Percentiles rank a stretch among this genome's conserved stretches.
These are phyloP conservation scores for Pyricularia sp. DNA, from an alignment of 2,329 filamentous ascomycete genomes.

Conservation along the genomic window DNA sequence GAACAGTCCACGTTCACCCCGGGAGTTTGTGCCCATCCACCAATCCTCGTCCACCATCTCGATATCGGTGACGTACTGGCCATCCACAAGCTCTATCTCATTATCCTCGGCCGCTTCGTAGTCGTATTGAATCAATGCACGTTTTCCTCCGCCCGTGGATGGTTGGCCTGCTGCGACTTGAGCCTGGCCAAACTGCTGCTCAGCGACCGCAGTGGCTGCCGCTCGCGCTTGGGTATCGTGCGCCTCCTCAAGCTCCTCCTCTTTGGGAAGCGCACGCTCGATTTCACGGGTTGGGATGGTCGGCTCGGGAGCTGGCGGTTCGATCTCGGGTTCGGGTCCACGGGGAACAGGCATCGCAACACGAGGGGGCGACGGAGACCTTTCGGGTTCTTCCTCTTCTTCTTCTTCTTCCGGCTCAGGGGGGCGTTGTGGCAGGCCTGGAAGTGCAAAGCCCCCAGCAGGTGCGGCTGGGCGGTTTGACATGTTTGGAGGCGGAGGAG, in stretches of 20 bases:
- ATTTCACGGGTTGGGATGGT: constrained; percentile 37
- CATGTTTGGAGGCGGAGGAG: constrained; percentile 51
- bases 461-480: constrained; percentile 60
- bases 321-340: constrained; percentile 37
- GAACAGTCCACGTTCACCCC: constrained; percentile 80
- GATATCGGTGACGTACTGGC: constrained; percentile 79
- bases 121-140: constrained; percentile 78
- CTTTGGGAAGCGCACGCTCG: constrained; percentile 45
- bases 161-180: constrained; percentile 20
- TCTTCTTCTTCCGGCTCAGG: constrained; percentile 44
- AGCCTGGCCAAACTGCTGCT: constrained; percentile 27
- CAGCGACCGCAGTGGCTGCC: constrained; percentile 41
- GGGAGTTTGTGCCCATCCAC: constrained; percentile 90
- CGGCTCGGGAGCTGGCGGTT: constrained; percentile 41
- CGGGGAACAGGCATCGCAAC: constrained; percentile 76
- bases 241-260: constrained; percentile 53
- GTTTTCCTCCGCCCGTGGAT: constrained; percentile 36
- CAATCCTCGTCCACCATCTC: constrained; percentile 97
- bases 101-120: constrained; percentile 98
- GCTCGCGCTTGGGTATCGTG: constrained; percentile 45
- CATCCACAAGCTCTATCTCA: constrained; percentile 81
- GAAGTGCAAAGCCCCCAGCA: constrained; percentile 63
- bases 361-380: constrained; percentile 62
- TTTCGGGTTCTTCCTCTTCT: constrained; percentile 41
- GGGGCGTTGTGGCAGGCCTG: constrained; percentile 54